Base-by-base conservation (phyloP, 495 filamentous ascomycete genomes). In the Neurospora tetraspora region DNA sequence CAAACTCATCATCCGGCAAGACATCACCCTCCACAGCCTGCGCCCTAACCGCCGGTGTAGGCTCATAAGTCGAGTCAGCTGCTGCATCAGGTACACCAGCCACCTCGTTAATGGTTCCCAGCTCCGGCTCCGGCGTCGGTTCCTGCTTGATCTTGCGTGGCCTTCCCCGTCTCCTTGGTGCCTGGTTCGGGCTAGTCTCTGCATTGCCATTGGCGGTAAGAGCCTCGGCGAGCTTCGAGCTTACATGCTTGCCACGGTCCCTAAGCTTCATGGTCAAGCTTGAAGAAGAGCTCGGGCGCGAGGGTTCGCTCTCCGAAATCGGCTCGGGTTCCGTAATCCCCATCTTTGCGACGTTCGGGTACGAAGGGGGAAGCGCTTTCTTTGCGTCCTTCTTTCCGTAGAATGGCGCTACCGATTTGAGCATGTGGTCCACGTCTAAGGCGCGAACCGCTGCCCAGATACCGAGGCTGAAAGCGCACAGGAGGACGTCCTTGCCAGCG, bases 391-490 rank as follows among this genome's bases (percentile, higher is more conserved):
- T 65, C 53, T 9, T 75, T 42, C 72, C 72, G 69, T 74, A 76
- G 7, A 39, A 68, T 2, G 78, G 78, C 3, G 76, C 70, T 9
- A 73, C 69, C 1, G 74, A 78, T 37, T 71, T 68, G 27, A 83
- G 74, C 73, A 89, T 85, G 69, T 82, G 78, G 38, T 77, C 72
- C 0, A 81, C 76, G 74, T 87, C 82, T 9, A 83, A 77, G 12
- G 84, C 81, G 14, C 87, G 79, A 7, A 85, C 79, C n/a, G 84
- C 85, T 10, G 83, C 81, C 88, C 88, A 89, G 1, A 85, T 68
- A 5, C 86, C 83, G 3, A 89, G 77, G 74, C 86, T 87, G 4
- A 88, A 69, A 7, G 80, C 78, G 53, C 79, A 85, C n/a, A 88
- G 78, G 2, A 88, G 73, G 1, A 86, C 85, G 76, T 89, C 88